Percentiles rank a stretch among this genome's conserved stretches.
Conservation (phyloP, 805 yeast genomes). For the Nakazawaea populi region DNA sequence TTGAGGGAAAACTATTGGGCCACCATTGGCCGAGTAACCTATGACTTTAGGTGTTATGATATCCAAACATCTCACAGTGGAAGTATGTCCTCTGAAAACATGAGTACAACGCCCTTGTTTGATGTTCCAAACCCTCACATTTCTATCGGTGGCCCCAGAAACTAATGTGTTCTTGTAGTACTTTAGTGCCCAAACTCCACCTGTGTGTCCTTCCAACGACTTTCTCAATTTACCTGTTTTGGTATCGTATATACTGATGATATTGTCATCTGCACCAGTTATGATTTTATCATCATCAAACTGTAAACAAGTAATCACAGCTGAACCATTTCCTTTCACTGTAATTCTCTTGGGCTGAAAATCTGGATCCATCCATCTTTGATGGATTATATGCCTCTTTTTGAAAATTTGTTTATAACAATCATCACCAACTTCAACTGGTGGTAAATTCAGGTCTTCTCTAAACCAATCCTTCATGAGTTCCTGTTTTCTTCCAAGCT, state of each 20-base stretch:
- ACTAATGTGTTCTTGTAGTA: constrained; percentile 79
- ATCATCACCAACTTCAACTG: constrained; percentile 11
- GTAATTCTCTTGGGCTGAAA: constrained; percentile 64
- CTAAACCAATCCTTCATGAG: constrained; percentile 14
- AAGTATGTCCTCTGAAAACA: constrained; percentile 84
- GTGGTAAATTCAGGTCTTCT: constrained; percentile 9
- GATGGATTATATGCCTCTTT: constrained; percentile 48
- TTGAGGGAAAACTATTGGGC: constrained; percentile 49
- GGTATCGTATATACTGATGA: constrained; percentile 77
- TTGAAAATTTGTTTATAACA: constrained; percentile 53
- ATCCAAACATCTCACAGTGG: constrained; percentile 89
- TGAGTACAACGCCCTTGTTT: constrained; percentile 83
- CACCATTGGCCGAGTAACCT: constrained; percentile 56
- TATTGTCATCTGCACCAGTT: constrained; percentile 86
- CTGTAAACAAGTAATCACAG: constrained; percentile 92
- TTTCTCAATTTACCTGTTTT: constrained; percentile 58
- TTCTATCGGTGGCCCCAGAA: constrained; percentile 91
- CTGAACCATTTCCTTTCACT: constrained; percentile 57
- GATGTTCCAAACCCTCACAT: constrained; percentile 92
- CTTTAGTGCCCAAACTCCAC: constrained; percentile 98
- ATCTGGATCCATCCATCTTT: constrained; percentile 76
- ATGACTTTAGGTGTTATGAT: constrained; percentile 63
- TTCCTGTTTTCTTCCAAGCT: constrained; percentile 5
- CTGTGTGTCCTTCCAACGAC: constrained; percentile 81
- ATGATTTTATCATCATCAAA: constrained; percentile 87